These are phyloP conservation scores for Venturia aucupariae DNA, from an alignment of 2,329 filamentous ascomycete species.

Conservation along the genomic window DNA sequence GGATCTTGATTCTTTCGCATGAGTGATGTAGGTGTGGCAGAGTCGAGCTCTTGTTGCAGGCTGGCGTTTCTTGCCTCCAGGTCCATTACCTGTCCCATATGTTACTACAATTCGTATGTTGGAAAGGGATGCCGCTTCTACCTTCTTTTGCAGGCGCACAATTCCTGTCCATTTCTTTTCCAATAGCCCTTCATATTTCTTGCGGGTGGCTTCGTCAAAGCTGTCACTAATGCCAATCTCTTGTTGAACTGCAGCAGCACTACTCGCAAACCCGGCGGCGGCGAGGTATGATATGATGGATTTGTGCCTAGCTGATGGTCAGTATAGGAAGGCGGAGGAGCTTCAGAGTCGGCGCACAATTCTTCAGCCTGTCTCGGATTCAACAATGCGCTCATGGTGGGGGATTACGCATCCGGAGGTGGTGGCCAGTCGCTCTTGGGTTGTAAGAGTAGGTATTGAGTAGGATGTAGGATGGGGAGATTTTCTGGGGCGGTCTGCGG, in stretches of 20 bases:
- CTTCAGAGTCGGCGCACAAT: conserved; percentile 50
- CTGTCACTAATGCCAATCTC: conserved; percentile 65
- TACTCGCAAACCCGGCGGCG: conserved; percentile 60
- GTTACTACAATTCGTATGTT: not conserved
- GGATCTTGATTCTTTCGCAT: conserved; percentile 77
- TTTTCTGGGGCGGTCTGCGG: not conserved
- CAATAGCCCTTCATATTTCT: conserved; percentile 87
- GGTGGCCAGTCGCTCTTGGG: not conserved
- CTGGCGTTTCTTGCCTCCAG: conserved; percentile 65
- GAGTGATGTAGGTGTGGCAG: conserved; percentile 68
- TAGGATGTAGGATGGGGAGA: too few species aligned
- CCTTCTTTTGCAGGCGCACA: conserved; percentile 91
- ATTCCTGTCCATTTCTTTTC: conserved; percentile 99
- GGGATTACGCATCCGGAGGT: not conserved
- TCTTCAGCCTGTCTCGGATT: conserved; percentile 78
- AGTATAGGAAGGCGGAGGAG: not conserved
- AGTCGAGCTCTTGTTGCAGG: conserved; percentile 77
- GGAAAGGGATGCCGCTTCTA: conserved; percentile 27
- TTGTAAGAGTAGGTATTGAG: not conserved
- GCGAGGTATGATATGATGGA: conserved; percentile 83
- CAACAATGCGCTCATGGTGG: conserved; percentile 29
- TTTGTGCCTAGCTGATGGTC: conserved; percentile 60
- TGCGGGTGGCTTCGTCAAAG: conserved; percentile 72
- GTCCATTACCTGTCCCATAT: conserved; percentile 70
- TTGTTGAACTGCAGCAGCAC: conserved; percentile 61